Base-by-base conservation (phyloP, 257 asterid species). In the Agastache rugosa region DNA sequence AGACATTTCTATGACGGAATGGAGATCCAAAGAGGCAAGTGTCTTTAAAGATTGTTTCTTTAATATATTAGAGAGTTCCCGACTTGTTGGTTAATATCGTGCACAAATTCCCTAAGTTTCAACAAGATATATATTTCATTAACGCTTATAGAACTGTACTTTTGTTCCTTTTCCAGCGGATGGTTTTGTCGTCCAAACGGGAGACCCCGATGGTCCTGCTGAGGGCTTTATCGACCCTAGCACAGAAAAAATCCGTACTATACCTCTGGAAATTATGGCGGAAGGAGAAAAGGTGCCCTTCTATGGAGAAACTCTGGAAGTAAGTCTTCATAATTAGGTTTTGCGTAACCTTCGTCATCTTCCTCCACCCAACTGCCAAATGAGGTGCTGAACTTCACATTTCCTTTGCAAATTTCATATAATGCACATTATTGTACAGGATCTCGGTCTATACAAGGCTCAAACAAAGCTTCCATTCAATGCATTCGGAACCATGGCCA, bases 171-270 rank as follows among this genome's bases (percentile, higher is more conserved):
- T 58, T 85, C 53, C 77, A 95, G 99, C 99, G 71, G 99, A 95
- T 79, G 99, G 99, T 37, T 95, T 95, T 80, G 99, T 95, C 5
- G 98, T 95, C 60, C 99, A 95, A 88, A 95, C 98, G 5, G 99
- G 99, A 71, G 98, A 95, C 79, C 99, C 99, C n/a, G 97, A 90
- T 74, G 99, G 99, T 39, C 99, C 99, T 0, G 96, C 98, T 5
- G 99, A 95, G 78, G 99, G 99, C 54, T 95, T 95, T 79, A 85
- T 95, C 53, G 98, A 95, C 70, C 99, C 99, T 31, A 95, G 99
- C 64, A 89, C 98, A 0, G 99, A 86, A 83, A 95, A 92, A 71
- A 83, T 85, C 17, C 96, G 99, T 5, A 90, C 93, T 16, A 16
- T 95, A 65, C 98, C 99, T 76, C 86, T 95, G 54, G 99, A 95